Conservation (phyloP, 2,329 filamentous ascomycete genomes). For the Aspergillus puulaauensis region DNA sequence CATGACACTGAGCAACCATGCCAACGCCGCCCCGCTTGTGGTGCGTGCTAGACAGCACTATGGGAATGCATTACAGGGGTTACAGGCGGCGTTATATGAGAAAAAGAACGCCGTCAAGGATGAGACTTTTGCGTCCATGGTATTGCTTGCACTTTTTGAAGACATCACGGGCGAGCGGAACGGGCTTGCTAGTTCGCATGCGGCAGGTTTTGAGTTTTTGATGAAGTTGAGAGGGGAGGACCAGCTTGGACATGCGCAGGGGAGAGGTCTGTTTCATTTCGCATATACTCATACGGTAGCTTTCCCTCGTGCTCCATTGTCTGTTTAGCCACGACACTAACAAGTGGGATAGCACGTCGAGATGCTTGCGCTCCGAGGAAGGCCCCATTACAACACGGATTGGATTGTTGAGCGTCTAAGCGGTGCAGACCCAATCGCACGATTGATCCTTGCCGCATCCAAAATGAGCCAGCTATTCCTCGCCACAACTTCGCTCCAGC, state of each 20-base stretch:
- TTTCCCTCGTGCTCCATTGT: neutral
- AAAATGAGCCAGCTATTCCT: conserved; percentile 32
- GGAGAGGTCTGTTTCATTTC: conserved; percentile 38
- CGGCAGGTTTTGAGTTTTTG: conserved; percentile 35
- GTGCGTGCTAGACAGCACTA: conserved; percentile 32
- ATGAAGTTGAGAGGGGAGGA: conserved; percentile 33
- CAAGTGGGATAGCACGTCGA: conserved; percentile 31
- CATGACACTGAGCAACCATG: conserved; percentile 32
- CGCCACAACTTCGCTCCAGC: conserved; percentile 20
- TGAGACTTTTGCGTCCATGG: conserved; percentile 38
- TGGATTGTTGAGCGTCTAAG: conserved; percentile 29
- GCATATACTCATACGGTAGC: conserved; percentile 37
- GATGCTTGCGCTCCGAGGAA: conserved; percentile 34
- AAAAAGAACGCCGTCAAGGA: conserved; percentile 33
- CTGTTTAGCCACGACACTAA: neutral
- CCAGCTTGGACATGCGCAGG: conserved; percentile 29
- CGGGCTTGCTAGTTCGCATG: conserved; percentile 36
- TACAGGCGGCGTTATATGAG: conserved; percentile 30
- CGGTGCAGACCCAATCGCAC: conserved; percentile 30
- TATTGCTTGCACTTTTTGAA: conserved; percentile 39
- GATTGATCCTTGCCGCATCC: conserved; percentile 30
- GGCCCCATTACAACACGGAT: conserved; percentile 28
- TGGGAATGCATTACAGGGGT: conserved; percentile 30
- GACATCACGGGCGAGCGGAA: conserved; percentile 39
- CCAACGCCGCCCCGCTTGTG: conserved; percentile 25